Evolutionary conservation across 805 yeast genomes (phyloP), one percentile per base, ranked within the genome.

Genomic region (Monosporozyma unispora): DNA sequence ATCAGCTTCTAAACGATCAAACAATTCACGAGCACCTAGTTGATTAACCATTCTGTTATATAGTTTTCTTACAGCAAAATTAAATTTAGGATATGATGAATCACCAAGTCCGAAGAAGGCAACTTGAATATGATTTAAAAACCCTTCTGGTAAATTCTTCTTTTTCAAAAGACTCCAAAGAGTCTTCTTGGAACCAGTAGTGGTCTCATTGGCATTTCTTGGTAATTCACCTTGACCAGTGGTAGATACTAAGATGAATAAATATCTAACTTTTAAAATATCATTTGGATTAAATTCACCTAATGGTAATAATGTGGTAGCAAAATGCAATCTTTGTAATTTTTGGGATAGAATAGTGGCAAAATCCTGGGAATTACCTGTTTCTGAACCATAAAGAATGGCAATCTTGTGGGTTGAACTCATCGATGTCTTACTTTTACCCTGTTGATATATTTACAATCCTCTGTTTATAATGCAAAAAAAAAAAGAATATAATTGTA

Each of bases 181-280:
- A 2, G 62, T 57, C 18, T 57, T 51, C 10, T 50, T 50, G 22
- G 49, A 50, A 18, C 58, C 63, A 16, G 43, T 48, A 8, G 60
- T 44, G 14, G 50, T 44, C 52, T 77, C 79, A 54, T 73, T 72
- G 0, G 84, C 82, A 61, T 87, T 87, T 40, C 84, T 67, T 0
- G 99, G 98, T 31, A 91, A 66, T 53, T 85, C 96, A 25, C 99
- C 99, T 66, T 91, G 97, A 7, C 99, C 98, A 1, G 96, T 84
- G 0, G 99, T 91, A 1, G 96, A 82, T 62, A 95, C 85, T 2
- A 91, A 63, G 0, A 67, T 47, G 31, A 67, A 64, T 12, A 67
- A 53, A 46, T 62, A 60, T 42, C 54, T 52, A 83, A 72, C 21
- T 82, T 70, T 47, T 79, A 70, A 27, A 67, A 87, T 67, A 49